Base-by-base conservation (phyloP, 2,329 filamentous ascomycete species). In the Periconia macrospinosa region DNA sequence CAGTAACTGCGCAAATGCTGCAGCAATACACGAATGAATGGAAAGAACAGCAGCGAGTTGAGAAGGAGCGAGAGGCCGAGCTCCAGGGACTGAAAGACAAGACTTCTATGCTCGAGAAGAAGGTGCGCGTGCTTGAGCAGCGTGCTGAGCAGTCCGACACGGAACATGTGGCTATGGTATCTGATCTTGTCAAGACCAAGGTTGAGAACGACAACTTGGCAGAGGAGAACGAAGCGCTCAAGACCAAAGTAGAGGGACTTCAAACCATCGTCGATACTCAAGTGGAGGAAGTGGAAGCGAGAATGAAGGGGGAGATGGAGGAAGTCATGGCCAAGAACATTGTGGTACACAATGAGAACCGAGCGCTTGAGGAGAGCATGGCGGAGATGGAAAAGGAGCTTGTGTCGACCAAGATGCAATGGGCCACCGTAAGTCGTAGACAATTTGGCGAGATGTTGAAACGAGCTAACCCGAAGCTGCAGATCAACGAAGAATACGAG, bases 291-390 rank as follows among this genome's bases (percentile, higher is more conserved):
- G 86, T 97, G 6, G 94, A 99, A 72, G 83, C 85, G 55, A 83
- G 86, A 49, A 85, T 96, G 75, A 86, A 89, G 71, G 83, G 84
- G 11, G 93, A 97, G 75, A 92, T 96, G 77, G 92, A 97, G 51
- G 85, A 89, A 49, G 86, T 97, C 66, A 94, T 97, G 88, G 87
- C 91, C 73, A 86, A 92, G 56, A 97, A 97, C 70, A 84, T 89
- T 58, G 91, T 95, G 67, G 92, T 97, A 8, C 92, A 97, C 68
- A 92, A 96, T 64, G 91, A 96, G 77, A 99, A 97, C 68, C 83
- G 89, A 55, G 85, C 82, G 53, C 78, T 99, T 62, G 92, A 97
- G 75, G 93, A 96, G 70, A 90, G 94, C 67, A 84, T 96, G 83
- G 83, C 85, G 6, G 92, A 97, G 63, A 90, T 97, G 79, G 94